Percentiles rank a stretch among this genome's conserved stretches.
Conservation (phyloP, 331 rosid species). For the Spiraea crenata region DNA sequence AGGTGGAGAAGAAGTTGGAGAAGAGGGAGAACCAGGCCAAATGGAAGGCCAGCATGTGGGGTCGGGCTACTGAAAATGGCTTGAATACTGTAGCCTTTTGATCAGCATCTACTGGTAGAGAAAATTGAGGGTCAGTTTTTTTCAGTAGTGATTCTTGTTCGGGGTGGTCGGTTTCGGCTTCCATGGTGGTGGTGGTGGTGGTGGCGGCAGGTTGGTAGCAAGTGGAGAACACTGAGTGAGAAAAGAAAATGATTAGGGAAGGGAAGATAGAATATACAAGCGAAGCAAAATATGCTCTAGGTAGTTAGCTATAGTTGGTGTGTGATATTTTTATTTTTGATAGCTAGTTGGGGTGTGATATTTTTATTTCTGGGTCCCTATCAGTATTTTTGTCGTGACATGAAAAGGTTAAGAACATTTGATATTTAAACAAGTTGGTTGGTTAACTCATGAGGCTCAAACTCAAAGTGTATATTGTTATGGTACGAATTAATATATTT, state of each 20-base stretch:
- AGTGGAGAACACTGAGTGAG: too few relatives aligned
- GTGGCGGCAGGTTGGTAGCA: too few relatives aligned
- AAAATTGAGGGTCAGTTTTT: background rate
- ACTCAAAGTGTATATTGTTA: too few relatives aligned
- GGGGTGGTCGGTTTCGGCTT: background rate
- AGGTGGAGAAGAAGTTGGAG: constrained; percentile 63
- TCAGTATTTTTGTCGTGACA: too few relatives aligned
- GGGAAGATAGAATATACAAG: too few relatives aligned
- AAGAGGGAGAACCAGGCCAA: constrained; percentile 67
- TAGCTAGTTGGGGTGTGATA: background rate
- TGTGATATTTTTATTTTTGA: background rate
- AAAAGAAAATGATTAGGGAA: too few relatives aligned
- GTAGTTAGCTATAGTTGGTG: too few relatives aligned
- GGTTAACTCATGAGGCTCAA: too few relatives aligned
- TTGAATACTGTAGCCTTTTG: constrained; percentile 48
- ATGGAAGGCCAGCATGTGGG: constrained; percentile 66
- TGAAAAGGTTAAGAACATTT: too few relatives aligned
- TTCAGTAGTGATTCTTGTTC: background rate
- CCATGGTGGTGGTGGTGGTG: constrained; percentile 24
- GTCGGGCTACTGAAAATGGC: constrained; percentile 35
- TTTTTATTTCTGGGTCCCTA: background rate
- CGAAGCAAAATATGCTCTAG: too few relatives aligned
- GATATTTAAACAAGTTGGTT: too few relatives aligned
- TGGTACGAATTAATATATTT: too few relatives aligned
- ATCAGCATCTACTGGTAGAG: constrained; percentile 37